phyloP scores from a whole-genome alignment of 352 stramenopile genomes.

The Phytophthora sojae region DNA sequence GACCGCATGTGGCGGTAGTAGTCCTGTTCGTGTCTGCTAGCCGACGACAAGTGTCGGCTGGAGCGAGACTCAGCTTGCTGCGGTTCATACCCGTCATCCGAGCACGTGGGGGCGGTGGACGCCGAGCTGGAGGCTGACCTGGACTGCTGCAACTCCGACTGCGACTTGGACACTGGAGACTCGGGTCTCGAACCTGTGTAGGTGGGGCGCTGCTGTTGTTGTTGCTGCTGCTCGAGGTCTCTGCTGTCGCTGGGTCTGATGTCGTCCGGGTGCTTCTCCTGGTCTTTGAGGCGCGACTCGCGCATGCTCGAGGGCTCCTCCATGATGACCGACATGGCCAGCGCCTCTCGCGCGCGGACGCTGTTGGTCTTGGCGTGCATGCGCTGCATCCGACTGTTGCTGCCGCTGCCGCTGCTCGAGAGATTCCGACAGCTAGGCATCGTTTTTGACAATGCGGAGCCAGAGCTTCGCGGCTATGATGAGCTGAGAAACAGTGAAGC shows the following conservation, averaged over 20 bases:
- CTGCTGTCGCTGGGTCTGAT: constrained; percentile 24
- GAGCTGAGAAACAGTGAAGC: constrained; percentile 13
- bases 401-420: constrained; percentile 3
- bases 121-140: constrained; percentile 23
- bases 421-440: constrained; percentile 20
- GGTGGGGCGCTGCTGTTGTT: neutral
- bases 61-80: constrained; percentile 4
- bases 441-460: constrained; percentile 30
- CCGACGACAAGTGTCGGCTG: constrained; percentile 4
- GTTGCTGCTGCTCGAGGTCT: constrained; percentile 3
- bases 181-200: neutral
- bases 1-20: neutral
- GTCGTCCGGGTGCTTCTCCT: constrained; percentile 30
- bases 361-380: constrained; percentile 23
- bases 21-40: neutral
- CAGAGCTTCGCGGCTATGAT: neutral
- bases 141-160: neutral
- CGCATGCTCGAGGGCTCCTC: constrained; percentile 36
- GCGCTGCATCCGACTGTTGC: constrained; percentile 5
- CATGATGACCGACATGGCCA: constrained; percentile 42
- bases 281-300: constrained; percentile 32
- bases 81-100: constrained; percentile 15
- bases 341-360: constrained; percentile 9
- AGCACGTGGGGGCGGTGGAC: constrained; percentile 6
- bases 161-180: constrained; percentile 5